Evolutionary conservation across 371 early-diverging fungal genomes (phyloP), one percentile per base, ranked within the genome.

Genomic region (Syncephalastrum sp.): DNA sequence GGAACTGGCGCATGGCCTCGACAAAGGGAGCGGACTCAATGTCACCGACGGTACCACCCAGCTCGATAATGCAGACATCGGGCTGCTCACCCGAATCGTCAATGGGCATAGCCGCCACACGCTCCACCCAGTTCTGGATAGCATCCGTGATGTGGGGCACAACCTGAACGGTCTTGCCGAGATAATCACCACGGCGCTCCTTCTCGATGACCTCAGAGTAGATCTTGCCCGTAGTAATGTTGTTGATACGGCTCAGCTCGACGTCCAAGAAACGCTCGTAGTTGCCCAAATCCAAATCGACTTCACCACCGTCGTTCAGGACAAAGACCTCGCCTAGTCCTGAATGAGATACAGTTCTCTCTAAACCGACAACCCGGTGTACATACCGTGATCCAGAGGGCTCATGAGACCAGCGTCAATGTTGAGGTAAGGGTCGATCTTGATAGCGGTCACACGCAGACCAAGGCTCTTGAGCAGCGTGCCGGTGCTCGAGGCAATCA

Each of bases 351-450:
- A 33, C 15, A 21, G 13, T 38, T 51, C 38, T 13, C 38, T 38
- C 10, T 4, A 33, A 16, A 17, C 21, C 0, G 21, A 21, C 5
- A 0, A 25, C 7, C 21, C 15, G 27, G 10, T 21, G 8, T 29
- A 62, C 72, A 42, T 79, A 87, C 97, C 99, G 79, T 99, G 99
- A 74, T 99, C 99, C 47, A 96, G 79, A 56, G 99, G 99, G 57
- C 87, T 90, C 79, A 99, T 81, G 19, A 96, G 92, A 68, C 99
- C 99, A 53, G 98, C 98, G 74, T 99, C 98, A 68, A 95, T 96
- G 85, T 99, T 99, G 56, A 99, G 83, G 76, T 99, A 99, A 21
- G 99, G 99, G 73, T 99, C 99, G 63, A 99, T 99, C 80, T 99
- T 99, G 84, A 99, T 95, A 60, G 96, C 91, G 47, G 98, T 97